Conservation (phyloP, 352 stramenopile species). For the Globisporangium solare region DNA sequence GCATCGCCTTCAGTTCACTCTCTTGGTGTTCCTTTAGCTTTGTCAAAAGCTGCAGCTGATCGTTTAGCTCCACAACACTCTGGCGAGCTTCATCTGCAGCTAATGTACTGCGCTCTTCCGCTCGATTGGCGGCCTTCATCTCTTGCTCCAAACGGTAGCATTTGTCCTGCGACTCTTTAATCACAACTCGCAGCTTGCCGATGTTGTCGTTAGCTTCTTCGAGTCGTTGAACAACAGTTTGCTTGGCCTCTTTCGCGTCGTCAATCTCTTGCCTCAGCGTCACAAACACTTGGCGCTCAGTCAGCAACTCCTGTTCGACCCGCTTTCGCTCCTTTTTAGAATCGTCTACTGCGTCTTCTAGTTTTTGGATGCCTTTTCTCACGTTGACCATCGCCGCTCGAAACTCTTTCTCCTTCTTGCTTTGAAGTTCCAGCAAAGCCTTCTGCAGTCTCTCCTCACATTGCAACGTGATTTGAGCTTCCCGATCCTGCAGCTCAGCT, state of each 20-base stretch:
- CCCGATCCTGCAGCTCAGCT: conserved; percentile 46
- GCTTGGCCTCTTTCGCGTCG: conserved; percentile 40
- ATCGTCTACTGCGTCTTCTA: conserved; percentile 45
- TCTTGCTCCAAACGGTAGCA: conserved; percentile 28
- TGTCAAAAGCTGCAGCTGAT: conserved; percentile 19
- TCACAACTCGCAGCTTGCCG: conserved; percentile 45
- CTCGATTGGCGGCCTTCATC: conserved; percentile 13
- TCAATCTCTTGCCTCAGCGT: conserved; percentile 49
- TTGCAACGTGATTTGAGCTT: conserved; percentile 45
- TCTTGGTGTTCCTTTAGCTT: conserved; percentile 24
- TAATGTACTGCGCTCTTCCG: conserved; percentile 16
- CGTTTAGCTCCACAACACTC: conserved; percentile 9
- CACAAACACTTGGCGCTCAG: conserved; percentile 48
- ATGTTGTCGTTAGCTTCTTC: conserved; percentile 72
- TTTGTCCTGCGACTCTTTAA: conserved; percentile 37
- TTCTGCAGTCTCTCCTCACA: conserved; percentile 49
- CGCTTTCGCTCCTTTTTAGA: conserved; percentile 43
- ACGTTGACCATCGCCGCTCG: conserved; percentile 69
- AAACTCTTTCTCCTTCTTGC: conserved; percentile 61
- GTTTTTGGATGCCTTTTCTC: conserved; percentile 65
- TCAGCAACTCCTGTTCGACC: conserved; percentile 45
- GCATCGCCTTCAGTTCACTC: conserved; percentile 26
- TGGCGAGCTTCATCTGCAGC: conserved; percentile 1
- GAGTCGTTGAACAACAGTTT: conserved; percentile 39
- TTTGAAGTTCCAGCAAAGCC: conserved; percentile 54